Evolutionary conservation across 139 green algal species (phyloP).

Genomic region (Limnomonas spitsbergensis): DNA sequence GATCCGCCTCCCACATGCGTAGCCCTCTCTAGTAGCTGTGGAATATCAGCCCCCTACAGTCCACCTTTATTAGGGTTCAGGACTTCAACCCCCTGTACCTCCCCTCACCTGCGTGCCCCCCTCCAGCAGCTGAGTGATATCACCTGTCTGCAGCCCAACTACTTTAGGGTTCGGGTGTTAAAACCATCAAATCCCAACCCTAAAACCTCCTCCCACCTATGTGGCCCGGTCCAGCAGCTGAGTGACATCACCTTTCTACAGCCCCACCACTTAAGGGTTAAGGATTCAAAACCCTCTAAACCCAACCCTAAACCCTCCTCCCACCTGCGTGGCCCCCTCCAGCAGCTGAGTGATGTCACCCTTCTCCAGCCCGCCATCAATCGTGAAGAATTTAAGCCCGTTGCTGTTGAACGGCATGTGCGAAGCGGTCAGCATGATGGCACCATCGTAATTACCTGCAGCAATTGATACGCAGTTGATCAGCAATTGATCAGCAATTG

Average conservation of each 20-base stretch:
- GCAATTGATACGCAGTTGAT: not conserved
- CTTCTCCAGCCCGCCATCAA: slow-evolving; percentile 75
- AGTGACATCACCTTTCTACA: slow-evolving; percentile 84
- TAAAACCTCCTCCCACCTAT: too few species aligned
- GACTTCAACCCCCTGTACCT: too few species aligned
- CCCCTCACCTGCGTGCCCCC: too few species aligned
- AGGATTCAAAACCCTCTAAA: slow-evolving; percentile 83
- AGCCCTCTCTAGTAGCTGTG: too few species aligned
- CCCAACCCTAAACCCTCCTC: too few species aligned
- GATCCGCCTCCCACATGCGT: slow-evolving; percentile 3
- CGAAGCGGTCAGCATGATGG: slow-evolving; percentile 87
- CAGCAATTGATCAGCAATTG: too few species aligned
- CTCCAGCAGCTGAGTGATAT: too few species aligned
- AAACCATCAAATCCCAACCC: too few species aligned
- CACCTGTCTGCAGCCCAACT: too few species aligned
- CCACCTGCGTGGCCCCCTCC: slow-evolving; percentile 18
- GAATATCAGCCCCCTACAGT: too few species aligned
- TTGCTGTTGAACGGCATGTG: slow-evolving; percentile 88
- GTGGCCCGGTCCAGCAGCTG: slow-evolving; percentile 60
- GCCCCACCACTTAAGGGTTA: slow-evolving; percentile 58
- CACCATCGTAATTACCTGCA: slow-evolving; percentile 26
- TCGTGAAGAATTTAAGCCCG: slow-evolving; percentile 76
- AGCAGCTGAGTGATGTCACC: slow-evolving; percentile 78
- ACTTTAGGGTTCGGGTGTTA: too few species aligned
- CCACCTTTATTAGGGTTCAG: too few species aligned